Evolutionary conservation across 1,284 basidiomycete genomes (phyloP).

Genomic region (Ustilago lituana): DNA sequence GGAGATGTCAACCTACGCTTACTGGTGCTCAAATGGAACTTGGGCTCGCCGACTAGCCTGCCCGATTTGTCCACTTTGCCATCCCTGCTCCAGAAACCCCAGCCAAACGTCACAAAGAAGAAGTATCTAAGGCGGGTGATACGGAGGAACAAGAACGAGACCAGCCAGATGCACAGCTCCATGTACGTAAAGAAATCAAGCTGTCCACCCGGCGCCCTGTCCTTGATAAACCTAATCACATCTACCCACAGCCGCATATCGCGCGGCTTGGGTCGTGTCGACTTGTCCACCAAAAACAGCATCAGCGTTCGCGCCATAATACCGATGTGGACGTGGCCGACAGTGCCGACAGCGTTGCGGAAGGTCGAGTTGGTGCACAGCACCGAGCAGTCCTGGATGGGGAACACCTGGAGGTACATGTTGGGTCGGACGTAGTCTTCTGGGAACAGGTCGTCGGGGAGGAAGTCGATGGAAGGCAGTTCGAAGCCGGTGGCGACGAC

Average conservation of each 20-base stretch:
- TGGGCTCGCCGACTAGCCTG: conserved; percentile 36
- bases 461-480: conserved; percentile 72
- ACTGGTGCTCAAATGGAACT: conserved; percentile 53
- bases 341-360: conserved; percentile 68
- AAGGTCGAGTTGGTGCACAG: conserved; percentile 74
- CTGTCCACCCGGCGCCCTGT: conserved; percentile 72
- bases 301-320: conserved; percentile 73
- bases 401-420: conserved; percentile 76
- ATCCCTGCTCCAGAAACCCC: conserved; percentile 57
- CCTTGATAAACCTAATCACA: conserved; percentile 73
- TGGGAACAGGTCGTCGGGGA: conserved; percentile 74
- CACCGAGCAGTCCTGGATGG: conserved; percentile 72
- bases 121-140: conserved; percentile 50
- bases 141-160: conserved; percentile 59
- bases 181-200: conserved; percentile 76
- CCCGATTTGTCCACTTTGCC: conserved; percentile 43
- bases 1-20: conserved; percentile 22
- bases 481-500: conserved; percentile 76
- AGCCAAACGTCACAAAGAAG: conserved; percentile 63
- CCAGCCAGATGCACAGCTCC: conserved; percentile 69
- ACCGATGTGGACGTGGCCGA: conserved; percentile 59
- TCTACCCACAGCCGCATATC: conserved; percentile 78
- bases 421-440: conserved; percentile 72
- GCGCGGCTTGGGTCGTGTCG: conserved; percentile 71
- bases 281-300: conserved; percentile 73